Evolutionary conservation across 2,329 filamentous ascomycete species (phyloP).

Genomic region (Fusarium mangiferae): DNA sequence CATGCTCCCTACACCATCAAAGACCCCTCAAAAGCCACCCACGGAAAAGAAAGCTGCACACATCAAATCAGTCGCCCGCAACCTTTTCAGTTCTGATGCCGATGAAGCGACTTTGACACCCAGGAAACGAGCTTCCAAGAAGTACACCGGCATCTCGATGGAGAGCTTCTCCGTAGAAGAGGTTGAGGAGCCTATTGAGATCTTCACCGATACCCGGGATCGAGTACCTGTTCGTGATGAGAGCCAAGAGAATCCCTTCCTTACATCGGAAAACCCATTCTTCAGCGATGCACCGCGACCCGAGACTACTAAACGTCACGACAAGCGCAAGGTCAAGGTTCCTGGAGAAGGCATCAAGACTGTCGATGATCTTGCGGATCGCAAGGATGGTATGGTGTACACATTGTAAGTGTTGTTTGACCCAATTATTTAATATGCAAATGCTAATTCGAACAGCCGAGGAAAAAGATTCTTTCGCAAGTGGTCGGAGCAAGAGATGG

Average conservation of each 20-base stretch:
- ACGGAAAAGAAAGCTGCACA: slow-evolving; percentile 61
- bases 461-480: slow-evolving; percentile 83
- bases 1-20: slow-evolving; percentile 81
- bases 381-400: slow-evolving; percentile 79
- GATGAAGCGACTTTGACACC: slow-evolving; percentile 69
- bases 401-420: slow-evolving; percentile 72
- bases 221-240: slow-evolving; percentile 74
- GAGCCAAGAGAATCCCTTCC: slow-evolving; percentile 79
- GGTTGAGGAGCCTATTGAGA: slow-evolving; percentile 70
- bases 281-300: slow-evolving; percentile 58
- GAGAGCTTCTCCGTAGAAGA: slow-evolving; percentile 69
- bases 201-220: slow-evolving; percentile 85
- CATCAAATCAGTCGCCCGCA: slow-evolving; percentile 67
- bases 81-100: slow-evolving; percentile 69
- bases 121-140: slow-evolving; percentile 67
- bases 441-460: slow-evolving; percentile 64
- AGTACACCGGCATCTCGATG: slow-evolving; percentile 64
- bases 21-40: slow-evolving; percentile 76
- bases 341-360: slow-evolving; percentile 67
- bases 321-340: slow-evolving; percentile 66
- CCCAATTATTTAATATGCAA: not conserved
- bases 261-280: slow-evolving; percentile 77
- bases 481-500: slow-evolving; percentile 60
- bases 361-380: slow-evolving; percentile 70
- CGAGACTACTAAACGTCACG: slow-evolving; percentile 59